Percentiles rank a stretch among this genome's conserved stretches.
These are phyloP conservation scores for Cercospora sp. DNA, from an alignment of 2,329 filamentous ascomycete species.

Conservation along the genomic window DNA sequence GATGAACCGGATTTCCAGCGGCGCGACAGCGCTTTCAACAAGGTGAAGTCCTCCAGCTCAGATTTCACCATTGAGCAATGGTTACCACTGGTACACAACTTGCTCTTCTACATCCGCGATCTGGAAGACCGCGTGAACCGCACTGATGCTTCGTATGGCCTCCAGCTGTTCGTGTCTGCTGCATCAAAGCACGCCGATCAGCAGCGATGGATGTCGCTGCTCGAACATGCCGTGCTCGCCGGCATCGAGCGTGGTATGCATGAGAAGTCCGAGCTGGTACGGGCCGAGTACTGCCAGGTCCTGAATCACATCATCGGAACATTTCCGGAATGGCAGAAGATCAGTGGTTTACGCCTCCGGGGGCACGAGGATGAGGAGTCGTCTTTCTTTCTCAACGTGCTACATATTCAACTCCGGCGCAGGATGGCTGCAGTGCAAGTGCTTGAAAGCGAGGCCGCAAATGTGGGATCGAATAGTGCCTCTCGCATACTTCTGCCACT, in stretches of 20 bases:
- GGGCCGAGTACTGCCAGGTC: conserved; percentile 76
- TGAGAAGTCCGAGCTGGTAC: conserved; percentile 71
- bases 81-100: conserved; percentile 83
- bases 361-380: conserved; percentile 71
- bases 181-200: conserved; percentile 53
- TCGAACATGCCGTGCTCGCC: conserved; percentile 68
- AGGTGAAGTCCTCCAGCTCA: conserved; percentile 65
- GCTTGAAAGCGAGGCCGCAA: conserved; percentile 66
- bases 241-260: conserved; percentile 74
- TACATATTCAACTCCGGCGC: conserved; percentile 84
- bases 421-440: conserved; percentile 80
- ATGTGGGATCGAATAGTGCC: conserved; percentile 74
- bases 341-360: conserved; percentile 72
- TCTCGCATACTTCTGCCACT: conserved; percentile 86
- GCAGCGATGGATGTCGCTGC: conserved; percentile 54
- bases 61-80: conserved; percentile 72
- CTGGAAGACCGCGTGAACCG: conserved; percentile 87
- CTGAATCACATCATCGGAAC: conserved; percentile 74
- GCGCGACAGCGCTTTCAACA: conserved; percentile 72
- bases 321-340: conserved; percentile 67
- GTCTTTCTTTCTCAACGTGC: conserved; percentile 88
- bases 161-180: conserved; percentile 73
- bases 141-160: conserved; percentile 74
- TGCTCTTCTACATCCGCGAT: conserved; percentile 81
- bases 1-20: conserved; percentile 87